phyloP scores from a whole-genome alignment of 2,329 filamentous ascomycete genomes.

The Podosphaera xanthii region DNA sequence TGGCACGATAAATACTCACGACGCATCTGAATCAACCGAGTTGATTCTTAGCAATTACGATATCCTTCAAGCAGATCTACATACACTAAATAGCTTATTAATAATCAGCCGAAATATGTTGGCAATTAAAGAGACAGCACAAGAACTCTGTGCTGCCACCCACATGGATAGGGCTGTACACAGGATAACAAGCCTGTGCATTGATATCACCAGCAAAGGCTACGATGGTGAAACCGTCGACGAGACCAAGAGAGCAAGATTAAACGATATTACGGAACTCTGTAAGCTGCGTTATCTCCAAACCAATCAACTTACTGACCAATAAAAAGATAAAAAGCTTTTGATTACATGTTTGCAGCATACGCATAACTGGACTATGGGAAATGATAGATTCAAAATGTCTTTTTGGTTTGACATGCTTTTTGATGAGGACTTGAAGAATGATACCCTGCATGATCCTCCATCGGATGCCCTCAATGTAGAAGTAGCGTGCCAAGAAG shows the following conservation, averaged over 20 bases:
- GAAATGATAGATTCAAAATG: conserved; percentile 48
- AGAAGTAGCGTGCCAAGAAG: conserved; percentile 33
- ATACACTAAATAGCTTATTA: conserved; percentile 42
- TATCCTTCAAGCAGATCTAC: conserved; percentile 36
- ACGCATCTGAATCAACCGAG: conserved; percentile 37
- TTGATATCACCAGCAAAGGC: conserved; percentile 44
- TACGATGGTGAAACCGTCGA: conserved; percentile 40
- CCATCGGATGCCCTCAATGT: conserved; percentile 26
- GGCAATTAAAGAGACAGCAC: conserved; percentile 39
- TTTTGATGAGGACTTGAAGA: conserved; percentile 32
- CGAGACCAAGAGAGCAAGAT: conserved; percentile 29
- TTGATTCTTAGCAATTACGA: conserved; percentile 40
- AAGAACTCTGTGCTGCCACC: conserved; percentile 40
- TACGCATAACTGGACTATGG: conserved; percentile 46
- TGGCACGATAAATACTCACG: conserved; percentile 30
- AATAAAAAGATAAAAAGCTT: conserved; percentile 36
- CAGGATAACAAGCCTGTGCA: conserved; percentile 39
- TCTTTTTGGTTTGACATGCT: conserved; percentile 43
- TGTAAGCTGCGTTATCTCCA: conserved; percentile 22
- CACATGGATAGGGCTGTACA: conserved; percentile 44
- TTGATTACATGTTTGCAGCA: conserved; percentile 43
- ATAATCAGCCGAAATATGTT: conserved; percentile 42
- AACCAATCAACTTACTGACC: neutral
- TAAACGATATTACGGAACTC: conserved; percentile 40
- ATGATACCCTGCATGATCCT: conserved; percentile 28